These are phyloP conservation scores for Gossypium davidsonii DNA, from an alignment of 441 rosid species.

Conservation along the genomic window DNA sequence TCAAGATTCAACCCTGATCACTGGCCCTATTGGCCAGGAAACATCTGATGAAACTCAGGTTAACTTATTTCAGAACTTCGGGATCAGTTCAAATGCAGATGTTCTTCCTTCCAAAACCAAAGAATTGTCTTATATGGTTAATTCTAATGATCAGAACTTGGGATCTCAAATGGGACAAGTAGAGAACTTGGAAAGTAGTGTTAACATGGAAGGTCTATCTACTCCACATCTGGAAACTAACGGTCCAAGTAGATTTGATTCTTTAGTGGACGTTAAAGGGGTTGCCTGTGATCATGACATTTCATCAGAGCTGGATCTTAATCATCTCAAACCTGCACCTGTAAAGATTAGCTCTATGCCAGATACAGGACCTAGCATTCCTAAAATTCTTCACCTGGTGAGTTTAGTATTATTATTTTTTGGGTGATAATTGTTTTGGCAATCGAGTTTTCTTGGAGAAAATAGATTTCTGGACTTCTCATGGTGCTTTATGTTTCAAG, in stretches of 20 bases:
- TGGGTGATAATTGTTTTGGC: not conserved
- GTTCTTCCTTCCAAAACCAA: conserved; percentile 37
- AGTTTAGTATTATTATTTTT: conserved; percentile 23
- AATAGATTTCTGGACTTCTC: not conserved
- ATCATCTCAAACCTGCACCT: conserved; percentile 40
- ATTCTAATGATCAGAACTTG: conserved; percentile 40
- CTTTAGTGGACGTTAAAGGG: conserved; percentile 28
- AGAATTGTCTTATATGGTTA: conserved; percentile 40
- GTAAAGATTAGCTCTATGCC: conserved; percentile 42
- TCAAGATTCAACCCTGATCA: conserved; percentile 51
- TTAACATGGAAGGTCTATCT: conserved; percentile 45
- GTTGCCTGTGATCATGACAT: conserved; percentile 38
- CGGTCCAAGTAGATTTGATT: conserved; percentile 43
- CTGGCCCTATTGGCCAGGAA: conserved; percentile 44
- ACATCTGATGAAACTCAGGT: conserved; percentile 63
- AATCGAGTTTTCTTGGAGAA: conserved; percentile 1
- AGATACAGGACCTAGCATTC: conserved; percentile 80
- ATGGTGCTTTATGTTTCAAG: not conserved
- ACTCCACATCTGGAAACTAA: conserved; percentile 48
- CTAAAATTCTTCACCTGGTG: conserved; percentile 90
- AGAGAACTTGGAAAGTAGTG: conserved; percentile 47
- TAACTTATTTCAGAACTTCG: conserved; percentile 57
- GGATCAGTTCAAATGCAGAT: conserved; percentile 47
- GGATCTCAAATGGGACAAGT: conserved; percentile 32
- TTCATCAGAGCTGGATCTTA: conserved; percentile 40